Conservation (phyloP, 2,329 filamentous ascomycete species). For the Pyrenochaeta sp. region DNA sequence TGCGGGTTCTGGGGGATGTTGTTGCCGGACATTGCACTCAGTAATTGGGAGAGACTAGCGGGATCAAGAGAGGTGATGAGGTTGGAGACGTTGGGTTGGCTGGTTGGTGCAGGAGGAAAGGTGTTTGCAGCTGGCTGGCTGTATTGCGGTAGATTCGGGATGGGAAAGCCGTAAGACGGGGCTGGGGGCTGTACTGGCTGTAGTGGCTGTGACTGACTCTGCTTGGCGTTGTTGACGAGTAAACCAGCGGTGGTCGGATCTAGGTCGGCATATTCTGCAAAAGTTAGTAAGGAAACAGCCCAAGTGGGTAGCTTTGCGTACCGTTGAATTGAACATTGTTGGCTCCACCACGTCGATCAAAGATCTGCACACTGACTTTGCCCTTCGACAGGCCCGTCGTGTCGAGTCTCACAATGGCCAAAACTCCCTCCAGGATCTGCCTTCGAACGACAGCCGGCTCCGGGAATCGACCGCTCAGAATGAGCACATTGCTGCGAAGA, state of each 20-base stretch:
- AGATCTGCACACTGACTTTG: constrained; percentile 83
- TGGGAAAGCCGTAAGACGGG: constrained; percentile 36
- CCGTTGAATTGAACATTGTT: constrained; percentile 81
- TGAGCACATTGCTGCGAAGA: constrained; percentile 80
- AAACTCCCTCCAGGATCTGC: constrained; percentile 87
- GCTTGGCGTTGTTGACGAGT: constrained; percentile 77
- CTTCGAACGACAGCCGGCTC: constrained; percentile 82
- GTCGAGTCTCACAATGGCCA: constrained; percentile 82
- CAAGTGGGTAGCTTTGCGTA: constrained; percentile 39
- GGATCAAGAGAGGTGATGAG: constrained; percentile 75
- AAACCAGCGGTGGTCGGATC: constrained; percentile 81
- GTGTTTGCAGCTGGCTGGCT: constrained; percentile 47
- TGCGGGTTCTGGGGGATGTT: constrained; percentile 52
- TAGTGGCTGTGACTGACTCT: constrained; percentile 48
- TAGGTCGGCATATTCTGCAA: constrained; percentile 78
- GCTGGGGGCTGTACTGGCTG: constrained; percentile 45
- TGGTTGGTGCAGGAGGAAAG: constrained; percentile 43
- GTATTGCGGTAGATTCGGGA: constrained; percentile 39
- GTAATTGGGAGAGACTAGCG: constrained; percentile 73
- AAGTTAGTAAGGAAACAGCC: constrained; percentile 24
- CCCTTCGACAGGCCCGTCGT: constrained; percentile 72
- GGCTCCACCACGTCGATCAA: constrained; percentile 78
- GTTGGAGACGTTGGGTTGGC: constrained; percentile 64
- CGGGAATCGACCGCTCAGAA: constrained; percentile 77
- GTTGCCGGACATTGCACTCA: constrained; percentile 64